phyloP scores from a whole-genome alignment of 225 moss, liverwort and hornwort species.

The Neckera pumila region DNA sequence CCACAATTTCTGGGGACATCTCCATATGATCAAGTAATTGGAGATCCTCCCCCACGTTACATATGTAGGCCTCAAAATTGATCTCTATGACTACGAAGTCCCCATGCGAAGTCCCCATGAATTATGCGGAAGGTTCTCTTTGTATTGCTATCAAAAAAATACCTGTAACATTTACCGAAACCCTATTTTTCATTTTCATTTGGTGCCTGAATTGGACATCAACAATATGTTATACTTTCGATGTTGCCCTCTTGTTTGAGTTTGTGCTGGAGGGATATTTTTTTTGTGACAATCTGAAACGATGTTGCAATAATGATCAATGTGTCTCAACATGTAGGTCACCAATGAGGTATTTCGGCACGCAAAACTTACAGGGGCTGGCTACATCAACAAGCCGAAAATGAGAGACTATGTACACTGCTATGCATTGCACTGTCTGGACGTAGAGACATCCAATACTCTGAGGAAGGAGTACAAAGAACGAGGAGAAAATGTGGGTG shows the following conservation, averaged over 20 bases:
- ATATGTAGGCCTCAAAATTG: neutral
- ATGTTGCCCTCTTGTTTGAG: neutral
- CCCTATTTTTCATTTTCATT: neutral
- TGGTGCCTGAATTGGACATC: neutral
- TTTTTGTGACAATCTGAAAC: neutral
- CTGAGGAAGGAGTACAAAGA: slow-evolving; percentile 84
- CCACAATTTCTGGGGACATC: too few species aligned
- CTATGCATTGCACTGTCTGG: slow-evolving; percentile 94
- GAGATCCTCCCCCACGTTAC: neutral
- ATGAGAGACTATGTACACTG: slow-evolving; percentile 99
- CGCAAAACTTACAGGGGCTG: slow-evolving; percentile 93
- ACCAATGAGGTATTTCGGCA: slow-evolving; percentile 98
- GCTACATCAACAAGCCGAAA: slow-evolving; percentile 98
- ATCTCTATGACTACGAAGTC: neutral
- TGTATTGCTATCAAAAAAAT: neutral
- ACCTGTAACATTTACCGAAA: neutral
- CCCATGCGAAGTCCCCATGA: neutral
- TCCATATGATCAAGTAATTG: neutral
- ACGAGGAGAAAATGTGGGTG: slow-evolving; percentile 95
- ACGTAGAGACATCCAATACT: slow-evolving; percentile 72
- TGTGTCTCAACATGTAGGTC: slow-evolving; percentile 38
- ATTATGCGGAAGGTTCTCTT: neutral
- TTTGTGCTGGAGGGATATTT: neutral
- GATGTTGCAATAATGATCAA: neutral
- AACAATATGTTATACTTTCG: neutral